Evolutionary conservation across 495 filamentous ascomycete species (phyloP), one percentile per base, ranked within the genome.

Genomic region (Penicillium alfredii): DNA sequence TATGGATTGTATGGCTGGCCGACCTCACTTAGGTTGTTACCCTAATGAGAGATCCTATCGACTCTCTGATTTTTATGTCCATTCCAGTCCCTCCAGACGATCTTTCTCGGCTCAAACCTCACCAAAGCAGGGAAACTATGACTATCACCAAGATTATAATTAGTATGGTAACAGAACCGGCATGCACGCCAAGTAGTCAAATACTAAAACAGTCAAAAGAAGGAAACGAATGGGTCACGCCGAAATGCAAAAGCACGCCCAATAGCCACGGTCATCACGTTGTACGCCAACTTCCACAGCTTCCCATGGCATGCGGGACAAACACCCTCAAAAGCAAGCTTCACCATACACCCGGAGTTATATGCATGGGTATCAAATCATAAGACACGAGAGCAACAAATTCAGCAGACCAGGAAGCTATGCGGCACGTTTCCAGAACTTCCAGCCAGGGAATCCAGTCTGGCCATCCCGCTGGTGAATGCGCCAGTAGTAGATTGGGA

Each of bases 401-500:
- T 9, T 38, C 45, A 42, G 15, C 19, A 25, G 19, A n/a, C 14
- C 3, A 6, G 7, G 12, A n/a, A 8, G 23, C 30, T 45, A 57
- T 6, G 32, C 35, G 30, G 43, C 34, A 18, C 67, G 69, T 40
- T 40, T 57, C 80, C 73, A 81, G 54, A 77, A 79, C 52, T 63
- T 81, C 80, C 69, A 82, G 10, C 72, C 69, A 3, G 58, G 63
- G 23, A 78, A 46, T 3, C 58, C 55, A 30, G 56, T 69, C 14
- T 55, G 58, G 23, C 71, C 64, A 41, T 70, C 67, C 17, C 70
- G 59, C 24, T 67, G 72, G 38, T 80, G 73, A 32, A 94, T 80
- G 47, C 87, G 73, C 84, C 83, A 94, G 55, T 80, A 93, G 64
- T 85, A 98, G 19, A 96, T 73, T 3, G 87, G 86, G 29, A 96